Evolutionary conservation across 768 basidiomycete genomes (phyloP).

Genomic region (Paxillus ammoniavirescens): DNA sequence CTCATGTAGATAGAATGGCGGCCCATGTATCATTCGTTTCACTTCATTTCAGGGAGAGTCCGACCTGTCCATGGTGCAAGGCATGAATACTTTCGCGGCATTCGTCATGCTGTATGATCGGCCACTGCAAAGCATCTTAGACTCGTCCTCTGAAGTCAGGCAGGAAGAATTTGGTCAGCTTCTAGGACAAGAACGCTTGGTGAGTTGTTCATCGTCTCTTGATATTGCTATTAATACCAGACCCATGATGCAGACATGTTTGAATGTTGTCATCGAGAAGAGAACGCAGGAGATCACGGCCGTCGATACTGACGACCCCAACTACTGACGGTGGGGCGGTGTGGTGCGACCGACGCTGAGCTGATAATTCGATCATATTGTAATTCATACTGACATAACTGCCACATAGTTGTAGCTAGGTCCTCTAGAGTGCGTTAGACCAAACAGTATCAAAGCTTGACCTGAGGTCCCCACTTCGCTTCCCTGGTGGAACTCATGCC

Average conservation of each 20-base stretch:
- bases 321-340: conserved; percentile 4
- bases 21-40: conserved; percentile 14
- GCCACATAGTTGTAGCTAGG: conserved; percentile 24
- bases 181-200: conserved; percentile 52
- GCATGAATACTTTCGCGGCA: conserved; percentile 73
- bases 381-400: conserved; percentile 27
- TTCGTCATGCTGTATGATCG: conserved; percentile 58
- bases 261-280: conserved; percentile 37
- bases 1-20: conserved; percentile 8
- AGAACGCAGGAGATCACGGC: conserved; percentile 31
- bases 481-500: conserved; percentile 1
- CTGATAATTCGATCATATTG: conserved; percentile 16
- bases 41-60: conserved; percentile 51
- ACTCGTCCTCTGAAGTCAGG: conserved; percentile 47
- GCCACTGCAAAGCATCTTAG: conserved; percentile 54
- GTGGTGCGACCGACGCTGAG: conserved; percentile 6
- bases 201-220: conserved; percentile 32
- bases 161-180: conserved; percentile 42
- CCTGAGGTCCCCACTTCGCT: conserved; percentile 5
- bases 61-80: conserved; percentile 50
- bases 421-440: conserved; percentile 19
- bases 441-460: conserved; percentile 19
- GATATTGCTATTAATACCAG: conserved; percentile 5
- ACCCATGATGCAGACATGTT: conserved; percentile 24
- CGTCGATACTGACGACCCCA: conserved; percentile 12